Base-by-base conservation (phyloP, 768 basidiomycete genomes). In the Tricholoma sp. region DNA sequence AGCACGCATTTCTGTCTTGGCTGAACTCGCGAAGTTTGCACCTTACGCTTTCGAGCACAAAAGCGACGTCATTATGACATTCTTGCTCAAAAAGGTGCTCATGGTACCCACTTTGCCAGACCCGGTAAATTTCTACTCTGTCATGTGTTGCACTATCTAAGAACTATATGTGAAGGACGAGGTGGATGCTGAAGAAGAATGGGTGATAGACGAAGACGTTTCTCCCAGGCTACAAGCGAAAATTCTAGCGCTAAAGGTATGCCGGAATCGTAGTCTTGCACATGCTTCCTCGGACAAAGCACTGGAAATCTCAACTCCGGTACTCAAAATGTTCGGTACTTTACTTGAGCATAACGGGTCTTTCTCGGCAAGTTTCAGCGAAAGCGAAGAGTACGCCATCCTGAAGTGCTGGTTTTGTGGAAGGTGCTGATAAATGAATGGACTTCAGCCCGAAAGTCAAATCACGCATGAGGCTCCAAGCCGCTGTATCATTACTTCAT, bases 391-490 rank as follows among this genome's bases (percentile, higher is more conserved):
- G 80, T 81, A 59, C 48, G 74, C 69, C 36, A 20, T 42, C 28
- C 34, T 33, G 28, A 12, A 49, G n/a, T 36, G 18, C 18, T 20
- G 33, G 54, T 20, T 11, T 31, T 45, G 50, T 52, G 20, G 28
- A n/a, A 49, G 29, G 29, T 49, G 47, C 42, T 61, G 47, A 54
- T 57, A 53, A 37, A n/a, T 29, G 17, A 37, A n/a, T 29, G 17
- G 10, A 18, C 50, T 51, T 7, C 52, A 88, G 87, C 60, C 76
- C 79, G 2, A 77, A 78, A 69, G 81, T 84, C 34, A 84, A 84
- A 66, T 82, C 89, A 3, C 85, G 93, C 15, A 76, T 98, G 72
- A 83, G 96, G 31, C 72, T 98, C 7, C 86, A 91, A 65, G 92
- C 94, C 4, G 88, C 88, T 0, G 72, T 86, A 3, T 92, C 88